Conservation (phyloP, 805 yeast genomes). For the Lachancea kluyveri region DNA sequence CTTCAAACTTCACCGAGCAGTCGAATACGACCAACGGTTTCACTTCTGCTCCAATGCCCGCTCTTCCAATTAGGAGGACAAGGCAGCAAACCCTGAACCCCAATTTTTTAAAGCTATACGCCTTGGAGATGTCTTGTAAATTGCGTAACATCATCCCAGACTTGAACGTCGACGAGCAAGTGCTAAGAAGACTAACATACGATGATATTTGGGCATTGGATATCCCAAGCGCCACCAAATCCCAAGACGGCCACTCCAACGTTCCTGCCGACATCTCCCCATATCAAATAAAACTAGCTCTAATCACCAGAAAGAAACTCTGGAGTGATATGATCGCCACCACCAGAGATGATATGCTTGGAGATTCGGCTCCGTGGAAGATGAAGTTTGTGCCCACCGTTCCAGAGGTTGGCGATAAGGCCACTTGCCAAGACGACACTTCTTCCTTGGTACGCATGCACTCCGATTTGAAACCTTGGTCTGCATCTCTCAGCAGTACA, state of each 20-base stretch:
- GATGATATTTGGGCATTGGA: conserved; percentile 19
- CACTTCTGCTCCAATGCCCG: background rate
- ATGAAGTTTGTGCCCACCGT: conserved; percentile 16
- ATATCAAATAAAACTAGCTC: conserved; percentile 24
- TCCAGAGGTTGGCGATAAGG: too few relatives aligned
- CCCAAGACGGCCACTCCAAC: too few relatives aligned
- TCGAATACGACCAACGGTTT: background rate
- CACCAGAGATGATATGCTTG: conserved; percentile 25
- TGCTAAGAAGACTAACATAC: conserved; percentile 17
- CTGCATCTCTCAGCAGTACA: conserved; percentile 7
- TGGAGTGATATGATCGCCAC: conserved; percentile 26
- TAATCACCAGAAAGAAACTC: conserved; percentile 26
- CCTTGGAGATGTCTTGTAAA: conserved; percentile 23
- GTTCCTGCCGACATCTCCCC: too few relatives aligned
- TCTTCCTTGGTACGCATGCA: conserved; percentile 21
- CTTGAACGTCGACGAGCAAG: conserved; percentile 25
- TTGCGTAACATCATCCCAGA: conserved; percentile 23
- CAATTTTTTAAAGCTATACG: conserved; percentile 25
- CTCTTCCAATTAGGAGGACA: conserved; percentile 19
- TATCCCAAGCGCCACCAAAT: conserved; percentile 10
- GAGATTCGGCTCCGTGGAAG: conserved; percentile 25
- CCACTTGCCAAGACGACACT: background rate
- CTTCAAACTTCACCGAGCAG: too few relatives aligned
- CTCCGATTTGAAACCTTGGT: conserved; percentile 26
- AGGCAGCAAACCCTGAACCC: conserved; percentile 25